These are phyloP conservation scores for Candida bentonensis DNA, from an alignment of 805 yeast genomes.

Conservation along the genomic window DNA sequence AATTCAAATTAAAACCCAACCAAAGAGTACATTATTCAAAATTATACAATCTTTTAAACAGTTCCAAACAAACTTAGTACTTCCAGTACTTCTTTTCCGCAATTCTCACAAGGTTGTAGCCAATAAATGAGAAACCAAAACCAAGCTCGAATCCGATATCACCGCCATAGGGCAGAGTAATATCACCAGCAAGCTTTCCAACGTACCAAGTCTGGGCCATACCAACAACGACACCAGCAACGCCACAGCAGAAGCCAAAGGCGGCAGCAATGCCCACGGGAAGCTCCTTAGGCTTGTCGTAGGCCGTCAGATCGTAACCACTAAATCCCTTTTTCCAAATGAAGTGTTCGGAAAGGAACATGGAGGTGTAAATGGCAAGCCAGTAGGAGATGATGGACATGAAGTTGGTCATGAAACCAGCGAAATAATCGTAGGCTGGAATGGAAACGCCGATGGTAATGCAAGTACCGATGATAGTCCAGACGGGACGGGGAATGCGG, in stretches of 20 bases:
- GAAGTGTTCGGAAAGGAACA: slow-evolving; percentile 70
- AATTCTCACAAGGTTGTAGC: slow-evolving; percentile 43
- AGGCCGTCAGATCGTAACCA: slow-evolving; percentile 50
- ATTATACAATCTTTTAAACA: too few relatives aligned
- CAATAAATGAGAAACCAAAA: slow-evolving; percentile 49
- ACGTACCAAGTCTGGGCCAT: slow-evolving; percentile 78
- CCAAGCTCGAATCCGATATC: slow-evolving; percentile 81
- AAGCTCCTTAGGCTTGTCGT: slow-evolving; percentile 40
- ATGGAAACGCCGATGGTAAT: slow-evolving; percentile 75
- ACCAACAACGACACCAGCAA: slow-evolving; percentile 74
- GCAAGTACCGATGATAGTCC: slow-evolving; percentile 69
- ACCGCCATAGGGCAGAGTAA: slow-evolving; percentile 39
- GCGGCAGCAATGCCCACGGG: slow-evolving; percentile 74
- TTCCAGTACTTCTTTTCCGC: slow-evolving; percentile 44
- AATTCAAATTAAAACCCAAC: too few relatives aligned
- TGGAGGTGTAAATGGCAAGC: slow-evolving; percentile 70
- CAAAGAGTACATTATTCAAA: too few relatives aligned
- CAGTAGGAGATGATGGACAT: slow-evolving; percentile 89
- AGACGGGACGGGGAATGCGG: slow-evolving; percentile 64
- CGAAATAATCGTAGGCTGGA: slow-evolving; percentile 71
- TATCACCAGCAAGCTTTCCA: slow-evolving; percentile 48
- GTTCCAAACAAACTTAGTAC: neutral
- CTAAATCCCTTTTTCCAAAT: slow-evolving; percentile 51
- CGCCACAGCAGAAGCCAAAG: slow-evolving; percentile 68
- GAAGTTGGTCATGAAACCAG: slow-evolving; percentile 62